Percentiles rank a stretch among this genome's conserved stretches.
These are phyloP conservation scores for Hirschfeldia incana DNA, from an alignment of 345 rosid species.

Conservation along the genomic window DNA sequence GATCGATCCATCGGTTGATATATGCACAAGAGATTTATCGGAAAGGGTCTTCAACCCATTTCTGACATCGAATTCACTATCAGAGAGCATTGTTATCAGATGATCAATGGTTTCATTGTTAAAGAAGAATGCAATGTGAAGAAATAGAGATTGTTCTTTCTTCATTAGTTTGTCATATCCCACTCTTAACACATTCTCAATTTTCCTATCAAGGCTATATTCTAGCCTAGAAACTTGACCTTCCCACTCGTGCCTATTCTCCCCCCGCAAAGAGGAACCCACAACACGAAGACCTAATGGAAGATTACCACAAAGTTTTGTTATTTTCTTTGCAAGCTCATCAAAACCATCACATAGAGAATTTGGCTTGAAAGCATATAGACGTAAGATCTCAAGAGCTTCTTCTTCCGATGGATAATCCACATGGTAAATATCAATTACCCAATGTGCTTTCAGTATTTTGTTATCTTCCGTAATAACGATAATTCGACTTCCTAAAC, in stretches of 20 bases:
- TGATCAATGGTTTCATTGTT: background rate
- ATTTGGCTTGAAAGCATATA: background rate
- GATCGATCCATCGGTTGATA: background rate
- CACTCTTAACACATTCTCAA: constrained; percentile 14
- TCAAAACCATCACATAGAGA: background rate
- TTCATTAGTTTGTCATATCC: constrained; percentile 37
- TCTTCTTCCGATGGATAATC: background rate
- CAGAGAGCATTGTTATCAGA: constrained; percentile 11
- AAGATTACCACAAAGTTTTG: constrained; percentile 26
- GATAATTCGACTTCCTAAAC: constrained; percentile 51
- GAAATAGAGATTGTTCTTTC: constrained; percentile 27
- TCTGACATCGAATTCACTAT: background rate
- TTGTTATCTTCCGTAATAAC: constrained; percentile 53
- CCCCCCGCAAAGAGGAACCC: constrained; percentile 27
- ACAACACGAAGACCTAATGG: constrained; percentile 42
- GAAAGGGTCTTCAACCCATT: constrained; percentile 23
- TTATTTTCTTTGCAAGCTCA: constrained; percentile 12
- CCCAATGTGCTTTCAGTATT: constrained; percentile 13
- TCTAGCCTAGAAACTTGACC: constrained; percentile 11
- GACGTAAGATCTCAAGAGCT: constrained; percentile 26
- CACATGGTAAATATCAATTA: background rate
- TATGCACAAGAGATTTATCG: constrained; percentile 30
- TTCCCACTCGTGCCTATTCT: constrained; percentile 29
- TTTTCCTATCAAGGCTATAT: constrained; percentile 24
- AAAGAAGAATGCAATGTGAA: constrained; percentile 44